Evolutionary conservation across 768 basidiomycete genomes (phyloP).

Genomic region (Auricularia sp.): DNA sequence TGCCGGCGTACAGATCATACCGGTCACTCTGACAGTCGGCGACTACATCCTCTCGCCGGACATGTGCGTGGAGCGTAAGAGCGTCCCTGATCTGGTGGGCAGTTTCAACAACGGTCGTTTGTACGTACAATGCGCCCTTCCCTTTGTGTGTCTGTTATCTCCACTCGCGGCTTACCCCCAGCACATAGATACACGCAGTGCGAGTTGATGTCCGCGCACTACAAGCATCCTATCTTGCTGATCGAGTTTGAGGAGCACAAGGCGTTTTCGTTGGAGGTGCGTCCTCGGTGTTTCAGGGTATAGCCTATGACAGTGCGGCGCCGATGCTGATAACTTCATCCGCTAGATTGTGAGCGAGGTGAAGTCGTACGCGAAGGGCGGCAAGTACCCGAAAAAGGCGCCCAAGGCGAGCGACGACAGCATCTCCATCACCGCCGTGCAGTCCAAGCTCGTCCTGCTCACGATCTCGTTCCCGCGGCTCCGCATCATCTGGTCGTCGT

Average conservation of each 20-base stretch:
- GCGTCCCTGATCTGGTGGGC: constrained; percentile 80
- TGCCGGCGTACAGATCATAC: constrained; percentile 66
- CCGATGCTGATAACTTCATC: not conserved
- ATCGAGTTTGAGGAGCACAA: constrained; percentile 99
- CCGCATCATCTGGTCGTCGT: constrained; percentile 95
- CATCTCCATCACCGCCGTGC: constrained; percentile 47
- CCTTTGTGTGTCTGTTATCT: not conserved
- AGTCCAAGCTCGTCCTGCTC: constrained; percentile 87
- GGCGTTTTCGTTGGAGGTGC: constrained; percentile 79
- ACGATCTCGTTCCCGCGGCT: constrained; percentile 84
- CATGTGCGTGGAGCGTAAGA: constrained; percentile 94
- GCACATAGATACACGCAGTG: constrained; percentile 81
- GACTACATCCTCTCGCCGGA: constrained; percentile 94
- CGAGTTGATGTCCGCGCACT: constrained; percentile 92
- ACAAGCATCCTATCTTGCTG: constrained; percentile 84
- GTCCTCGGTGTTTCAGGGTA: constrained; percentile 10
- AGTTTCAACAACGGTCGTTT: constrained; percentile 90
- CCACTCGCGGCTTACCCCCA: constrained; percentile 1
- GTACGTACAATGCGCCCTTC: constrained; percentile 38
- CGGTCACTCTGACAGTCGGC: constrained; percentile 86
- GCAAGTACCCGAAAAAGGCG: constrained; percentile 41
- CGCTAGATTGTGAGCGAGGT: constrained; percentile 49
- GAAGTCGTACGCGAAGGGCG: constrained; percentile 56
- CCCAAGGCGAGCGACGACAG: constrained; percentile 17
- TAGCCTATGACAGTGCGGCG: not conserved